Base-by-base conservation (phyloP, 352 stramenopile genomes). In the Peronospora belbahrii region DNA sequence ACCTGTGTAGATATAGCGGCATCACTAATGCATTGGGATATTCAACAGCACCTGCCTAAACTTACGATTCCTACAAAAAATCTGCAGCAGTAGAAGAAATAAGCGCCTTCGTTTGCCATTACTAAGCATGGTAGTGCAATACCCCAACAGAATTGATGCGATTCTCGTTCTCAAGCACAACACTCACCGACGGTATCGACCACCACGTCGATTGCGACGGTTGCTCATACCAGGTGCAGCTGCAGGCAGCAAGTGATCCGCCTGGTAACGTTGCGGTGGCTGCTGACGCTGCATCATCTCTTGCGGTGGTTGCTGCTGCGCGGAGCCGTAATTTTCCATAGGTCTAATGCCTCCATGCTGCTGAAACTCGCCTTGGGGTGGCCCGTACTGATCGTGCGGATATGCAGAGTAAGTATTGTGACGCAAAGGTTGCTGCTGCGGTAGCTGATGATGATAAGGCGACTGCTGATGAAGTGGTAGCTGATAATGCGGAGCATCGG, bases 141-240 rank as follows among this genome's bases (percentile, higher is more conserved):
- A 14, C n/a, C 6, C 15, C 42, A 54, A 33, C 23, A 33, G 8
- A 37, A 7, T 18, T 34, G 30, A 13, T 35, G 11, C 32, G 33
- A 18, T 25, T 39, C 19, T 36, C 19, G 3, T 13, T 49, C 27
- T 13, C 14, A 40, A 28, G 17, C 8, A 35, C 1, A 44, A n/a
- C 19, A 36, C 34, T 66, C 41, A 65, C 5, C 63, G 47, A 40
- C 63, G 55, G 24, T 57, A 62, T 17, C 59, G 59, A 35, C 59
- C 60, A 33, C 59, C 62, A 51, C 60, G 60, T 39, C 62, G 62
- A 62, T 61, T 62, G 32, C 59, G 59, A 44, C 55, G 48, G 28
- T 54, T 59, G 48, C 54, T 56, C 25, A 52, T 37, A 13, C 18
- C 51, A 33, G 49, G 49, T 20, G 59, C 48, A 20, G 53, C 48